Conservation (phyloP, 2,329 filamentous ascomycete species). For the Pseudogymnoascus sp. region DNA sequence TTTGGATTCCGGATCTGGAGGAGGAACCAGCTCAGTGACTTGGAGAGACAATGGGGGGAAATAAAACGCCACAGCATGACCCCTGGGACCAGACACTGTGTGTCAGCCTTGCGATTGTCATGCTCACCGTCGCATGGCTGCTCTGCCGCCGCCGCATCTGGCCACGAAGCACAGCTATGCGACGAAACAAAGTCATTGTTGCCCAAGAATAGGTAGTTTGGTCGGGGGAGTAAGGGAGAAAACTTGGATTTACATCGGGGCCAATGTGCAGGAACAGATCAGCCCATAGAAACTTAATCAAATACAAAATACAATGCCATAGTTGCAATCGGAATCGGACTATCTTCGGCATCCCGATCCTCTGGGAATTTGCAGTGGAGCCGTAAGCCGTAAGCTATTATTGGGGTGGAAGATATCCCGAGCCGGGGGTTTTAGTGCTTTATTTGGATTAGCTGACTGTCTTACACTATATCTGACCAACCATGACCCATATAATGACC, state of each 20-base stretch:
- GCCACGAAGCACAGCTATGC: neutral
- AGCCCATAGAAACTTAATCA: neutral
- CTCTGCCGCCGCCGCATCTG: neutral
- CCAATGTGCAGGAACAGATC: neutral
- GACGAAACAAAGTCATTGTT: neutral
- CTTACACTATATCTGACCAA: neutral
- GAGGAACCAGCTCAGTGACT: constrained; percentile 23
- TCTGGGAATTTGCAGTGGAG: neutral
- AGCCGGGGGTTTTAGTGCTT: neutral
- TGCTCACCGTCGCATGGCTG: neutral
- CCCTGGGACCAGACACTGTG: neutral
- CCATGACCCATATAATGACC: constrained; percentile 4
- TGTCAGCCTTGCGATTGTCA: neutral
- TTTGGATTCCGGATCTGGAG: constrained; percentile 38
- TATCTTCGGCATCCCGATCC: neutral
- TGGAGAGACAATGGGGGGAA: neutral
- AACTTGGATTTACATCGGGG: neutral
- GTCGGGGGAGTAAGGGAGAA: neutral
- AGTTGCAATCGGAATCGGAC: neutral
- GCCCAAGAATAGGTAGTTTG: neutral
- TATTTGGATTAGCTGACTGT: neutral
- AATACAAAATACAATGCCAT: neutral
- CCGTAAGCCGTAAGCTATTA: neutral
- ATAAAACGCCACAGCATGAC: neutral
- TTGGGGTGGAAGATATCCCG: neutral